Evolutionary conservation across 169 alveolate genomes (phyloP).

Genomic region (Cystoisospora suis): DNA sequence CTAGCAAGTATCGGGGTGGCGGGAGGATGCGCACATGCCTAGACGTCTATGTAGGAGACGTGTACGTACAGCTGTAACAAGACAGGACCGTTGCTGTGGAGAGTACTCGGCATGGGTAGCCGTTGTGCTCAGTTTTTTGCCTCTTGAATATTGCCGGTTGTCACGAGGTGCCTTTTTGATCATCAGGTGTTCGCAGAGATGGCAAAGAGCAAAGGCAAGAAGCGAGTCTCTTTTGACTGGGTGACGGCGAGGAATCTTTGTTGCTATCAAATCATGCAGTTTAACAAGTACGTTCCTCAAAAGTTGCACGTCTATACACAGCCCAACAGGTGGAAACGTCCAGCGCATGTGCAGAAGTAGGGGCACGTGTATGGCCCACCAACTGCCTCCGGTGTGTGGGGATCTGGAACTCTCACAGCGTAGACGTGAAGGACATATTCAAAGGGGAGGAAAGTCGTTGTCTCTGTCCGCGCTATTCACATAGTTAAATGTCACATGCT

Average conservation of each 20-base stretch:
- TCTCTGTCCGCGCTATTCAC: no score
- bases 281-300: neutral
- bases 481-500: no score
- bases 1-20: neutral
- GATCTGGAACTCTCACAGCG: no score
- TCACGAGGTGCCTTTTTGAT: neutral
- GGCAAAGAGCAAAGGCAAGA: neutral
- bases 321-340: no score
- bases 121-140: neutral
- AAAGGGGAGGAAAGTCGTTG: no score
- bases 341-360: no score
- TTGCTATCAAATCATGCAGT: conserved; percentile 23
- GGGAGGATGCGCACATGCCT: neutral
- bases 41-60: neutral
- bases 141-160: neutral
- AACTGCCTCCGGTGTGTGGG: no score
- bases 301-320: no score
- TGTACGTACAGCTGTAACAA: neutral
- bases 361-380: no score
- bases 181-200: conserved; percentile 15
- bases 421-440: no score
- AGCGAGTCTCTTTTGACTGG: conserved; percentile 15
- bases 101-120: neutral
- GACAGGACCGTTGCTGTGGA: neutral
- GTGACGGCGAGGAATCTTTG: conserved; percentile 18